Conservation (phyloP, 345 rosid genomes). For the Abelmoschus esculentus region DNA sequence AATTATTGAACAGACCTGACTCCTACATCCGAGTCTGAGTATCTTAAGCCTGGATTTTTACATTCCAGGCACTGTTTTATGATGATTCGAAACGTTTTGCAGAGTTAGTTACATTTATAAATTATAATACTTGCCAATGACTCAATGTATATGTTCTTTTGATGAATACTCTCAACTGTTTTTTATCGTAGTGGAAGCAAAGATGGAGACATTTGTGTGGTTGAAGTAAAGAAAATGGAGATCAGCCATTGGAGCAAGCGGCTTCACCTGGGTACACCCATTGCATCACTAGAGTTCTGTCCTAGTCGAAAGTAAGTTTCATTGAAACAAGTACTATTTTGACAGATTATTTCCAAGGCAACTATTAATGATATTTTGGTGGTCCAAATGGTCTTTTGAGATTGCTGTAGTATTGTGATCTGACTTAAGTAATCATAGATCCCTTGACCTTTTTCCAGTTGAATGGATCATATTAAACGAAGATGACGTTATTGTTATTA, state of each 20-base stretch:
- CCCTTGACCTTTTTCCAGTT: no score
- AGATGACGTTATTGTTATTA: no score
- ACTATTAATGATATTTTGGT: background rate
- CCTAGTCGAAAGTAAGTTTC: constrained; percentile 61
- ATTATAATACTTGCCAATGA: background rate
- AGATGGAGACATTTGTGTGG: constrained; percentile 81
- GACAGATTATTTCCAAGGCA: background rate
- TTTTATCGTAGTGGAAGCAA: constrained; percentile 60
- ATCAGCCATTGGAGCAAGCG: constrained; percentile 81
- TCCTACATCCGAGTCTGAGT: background rate
- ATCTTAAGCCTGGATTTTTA: background rate
- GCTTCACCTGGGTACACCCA: constrained; percentile 70
- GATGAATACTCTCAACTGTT: background rate
- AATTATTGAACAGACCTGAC: background rate
- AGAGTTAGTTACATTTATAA: background rate
- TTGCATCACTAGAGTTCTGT: constrained; percentile 74
- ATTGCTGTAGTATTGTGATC: background rate
- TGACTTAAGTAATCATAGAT: no score
- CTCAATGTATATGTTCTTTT: background rate
- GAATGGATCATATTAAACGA: no score
- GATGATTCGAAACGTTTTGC: background rate
- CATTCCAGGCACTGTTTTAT: background rate
- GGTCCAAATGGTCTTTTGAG: background rate
- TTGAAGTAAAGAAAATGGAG: constrained; percentile 84
- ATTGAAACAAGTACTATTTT: background rate